Evolutionary conservation across 305 asterid genomes (phyloP), one percentile per base, ranked within the genome.

Genomic region (Stenogyne calaminthoides): DNA sequence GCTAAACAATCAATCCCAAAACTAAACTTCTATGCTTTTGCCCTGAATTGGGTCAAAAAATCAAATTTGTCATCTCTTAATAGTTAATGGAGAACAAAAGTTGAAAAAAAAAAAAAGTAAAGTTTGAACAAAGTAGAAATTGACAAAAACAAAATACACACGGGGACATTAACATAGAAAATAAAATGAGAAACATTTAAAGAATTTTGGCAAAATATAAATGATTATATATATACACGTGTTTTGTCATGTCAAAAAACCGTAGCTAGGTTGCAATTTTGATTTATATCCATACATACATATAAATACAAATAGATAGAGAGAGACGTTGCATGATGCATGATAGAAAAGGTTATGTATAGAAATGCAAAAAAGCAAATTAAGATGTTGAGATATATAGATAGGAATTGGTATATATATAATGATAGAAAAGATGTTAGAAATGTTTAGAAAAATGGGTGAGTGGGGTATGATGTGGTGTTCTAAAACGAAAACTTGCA

Each of bases 401-500:
- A 27, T 2, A 3, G 1, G 2, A 3, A 3, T 27, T 3, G 2
- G 4, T n/a, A n/a, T n/a, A n/a, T n/a, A n/a, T 49, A 6, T 51
- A 16, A 8, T 16, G 56, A 54, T 32, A 56, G 15, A 71, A 78
- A 57, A 54, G 63, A 49, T 14, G 54, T 1, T n/a, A 46, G 4
- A 8, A 11, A 0, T 7, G 22, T 55, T 55, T 20, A 19, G 61
- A n/a, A 55, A 54, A 16, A 29, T 44, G 12, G 0, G 25, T 9
- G 7, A 77, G 84, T 81, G 85, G 80, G 81, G 80, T 56, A 70
- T 25, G 3, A 25, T 77, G 57, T 81, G 76, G 63, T 61, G 78
- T 82, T 82, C 81, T 62, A 9, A 62, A n/a, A n/a, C n/a, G n/a
- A n/a, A n/a, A 81, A 78, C 73, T 76, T 76, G 76, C 84, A 76